phyloP scores from a whole-genome alignment of 164 flowering plant species.

The Vitis cinerea region DNA sequence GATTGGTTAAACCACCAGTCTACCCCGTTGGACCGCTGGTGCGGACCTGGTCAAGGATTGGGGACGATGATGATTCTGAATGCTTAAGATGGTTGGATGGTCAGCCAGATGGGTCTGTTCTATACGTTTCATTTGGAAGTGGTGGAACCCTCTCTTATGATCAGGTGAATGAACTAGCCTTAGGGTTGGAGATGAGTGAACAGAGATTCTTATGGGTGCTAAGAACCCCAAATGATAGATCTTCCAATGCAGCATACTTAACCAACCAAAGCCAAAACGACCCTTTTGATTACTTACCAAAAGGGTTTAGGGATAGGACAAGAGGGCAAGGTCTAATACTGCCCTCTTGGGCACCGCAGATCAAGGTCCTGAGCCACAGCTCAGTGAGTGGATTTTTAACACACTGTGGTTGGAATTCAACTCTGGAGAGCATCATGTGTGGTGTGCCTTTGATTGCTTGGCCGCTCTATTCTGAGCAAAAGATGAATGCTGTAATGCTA shows the following conservation, averaged over 20 bases:
- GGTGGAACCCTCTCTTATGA: constrained; percentile 36
- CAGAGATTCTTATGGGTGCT: constrained; percentile 40
- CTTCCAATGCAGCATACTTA: constrained; percentile 21
- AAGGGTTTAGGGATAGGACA: constrained; percentile 35
- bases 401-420: constrained; percentile 55
- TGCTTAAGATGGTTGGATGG: constrained; percentile 40
- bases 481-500: constrained; percentile 38
- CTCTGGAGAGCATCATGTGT: constrained; percentile 32
- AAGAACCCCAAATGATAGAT: constrained; percentile 27
- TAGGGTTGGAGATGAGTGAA: constrained; percentile 40
- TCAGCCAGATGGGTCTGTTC: constrained; percentile 37
- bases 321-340: constrained; percentile 32
- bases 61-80: constrained; percentile 1
- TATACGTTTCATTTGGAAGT: constrained; percentile 43
- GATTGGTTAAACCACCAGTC: constrained; percentile 20
- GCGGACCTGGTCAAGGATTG: not conserved
- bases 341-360: constrained; percentile 47
- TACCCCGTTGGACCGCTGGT: constrained; percentile 40
- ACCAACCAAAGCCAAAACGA: constrained; percentile 11
- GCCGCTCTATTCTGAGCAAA: constrained; percentile 53
- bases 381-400: constrained; percentile 42
- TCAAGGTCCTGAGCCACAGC: constrained; percentile 28
- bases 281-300: constrained; percentile 27
- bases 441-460: constrained; percentile 47
- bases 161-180: constrained; percentile 37